Percentiles rank a stretch among this genome's conserved stretches.
These are phyloP conservation scores for Vararia minispora DNA, from an alignment of 768 basidiomycete genomes.

Conservation along the genomic window DNA sequence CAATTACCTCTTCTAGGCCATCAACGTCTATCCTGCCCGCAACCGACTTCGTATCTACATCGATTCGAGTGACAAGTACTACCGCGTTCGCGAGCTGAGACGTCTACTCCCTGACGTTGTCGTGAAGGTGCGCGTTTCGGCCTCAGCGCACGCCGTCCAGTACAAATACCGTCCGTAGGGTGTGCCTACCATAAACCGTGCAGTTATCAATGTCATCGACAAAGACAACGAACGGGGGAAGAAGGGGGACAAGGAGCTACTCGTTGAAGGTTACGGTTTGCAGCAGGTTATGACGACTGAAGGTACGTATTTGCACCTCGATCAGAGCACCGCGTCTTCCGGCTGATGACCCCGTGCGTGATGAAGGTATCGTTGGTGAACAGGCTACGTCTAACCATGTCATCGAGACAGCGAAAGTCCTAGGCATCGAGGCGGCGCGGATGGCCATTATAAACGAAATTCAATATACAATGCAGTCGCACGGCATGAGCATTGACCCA, in stretches of 20 bases:
- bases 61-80: conserved; percentile 69
- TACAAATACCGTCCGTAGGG: conserved; percentile 39
- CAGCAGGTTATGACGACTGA: conserved; percentile 96
- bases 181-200: conserved; percentile 76
- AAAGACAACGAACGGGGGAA: conserved; percentile 69
- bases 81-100: conserved; percentile 77
- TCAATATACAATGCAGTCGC: conserved; percentile 92
- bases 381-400: conserved; percentile 94
- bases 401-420: conserved; percentile 87
- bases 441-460: conserved; percentile 94
- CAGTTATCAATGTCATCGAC: conserved; percentile 93
- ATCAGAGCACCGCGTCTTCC: no score
- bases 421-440: conserved; percentile 97
- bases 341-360: no score
- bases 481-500: conserved; percentile 98
- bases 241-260: conserved; percentile 81
- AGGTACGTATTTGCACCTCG: conserved; percentile 34
- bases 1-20: conserved; percentile 34
- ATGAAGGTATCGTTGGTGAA: conserved; percentile 85
- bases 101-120: conserved; percentile 76
- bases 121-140: conserved; percentile 54
- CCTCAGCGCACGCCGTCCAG: no score
- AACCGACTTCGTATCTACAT: conserved; percentile 72
- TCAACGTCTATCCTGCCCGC: conserved; percentile 64
- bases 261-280: conserved; percentile 95